Evolutionary conservation across 495 filamentous ascomycete species (phyloP), one percentile per base, ranked within the genome.

Genomic region (Barbatosphaeria neglecta): DNA sequence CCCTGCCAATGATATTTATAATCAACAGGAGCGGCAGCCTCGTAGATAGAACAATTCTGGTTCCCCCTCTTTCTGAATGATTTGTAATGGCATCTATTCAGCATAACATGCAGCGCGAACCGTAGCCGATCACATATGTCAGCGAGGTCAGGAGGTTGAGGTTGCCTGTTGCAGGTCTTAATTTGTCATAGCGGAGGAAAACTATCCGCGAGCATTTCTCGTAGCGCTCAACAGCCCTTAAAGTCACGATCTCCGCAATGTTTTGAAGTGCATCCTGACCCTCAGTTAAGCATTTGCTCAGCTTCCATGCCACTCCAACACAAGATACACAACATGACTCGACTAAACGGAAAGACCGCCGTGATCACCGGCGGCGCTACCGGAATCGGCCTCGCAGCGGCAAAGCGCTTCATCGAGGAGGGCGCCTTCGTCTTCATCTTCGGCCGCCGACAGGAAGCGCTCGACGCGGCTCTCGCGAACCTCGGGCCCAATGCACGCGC

Each of bases 351-450:
- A 19, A 56, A 56, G 50, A 47, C 50, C 10, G 53, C 53, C 19
- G 35, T 69, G 17, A 58, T 72, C 45, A 70, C 64, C 0, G 66
- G 68, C 20, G 61, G 58, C 24, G 63, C 64, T 0, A 56, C 59
- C 10, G 68, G 67, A 20, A 70, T 72, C 47, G 63, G 67, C 10
- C 57, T 54, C 11, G 64, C 59, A 45, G 63, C 59, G 15, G 61
- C 58, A 9, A 33, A 31, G 3, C 48, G 56, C 18, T 52, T 55
- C 41, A 39, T 57, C 24, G 19, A 45, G 11, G 52, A 52, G 24
- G 56, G 56, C 41, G 50, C 54, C 41, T 45, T 43, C 18, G 48
- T 60, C 19, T 50, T 49, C 27, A 48, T 59, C 45, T 49, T 54
- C 45, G 56, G 50, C 40, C 45, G 46, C 27, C 38, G 43, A 23